These are phyloP conservation scores for Magnaporthiopsis incrustans DNA, from an alignment of 2,329 filamentous ascomycete species.

Conservation along the genomic window DNA sequence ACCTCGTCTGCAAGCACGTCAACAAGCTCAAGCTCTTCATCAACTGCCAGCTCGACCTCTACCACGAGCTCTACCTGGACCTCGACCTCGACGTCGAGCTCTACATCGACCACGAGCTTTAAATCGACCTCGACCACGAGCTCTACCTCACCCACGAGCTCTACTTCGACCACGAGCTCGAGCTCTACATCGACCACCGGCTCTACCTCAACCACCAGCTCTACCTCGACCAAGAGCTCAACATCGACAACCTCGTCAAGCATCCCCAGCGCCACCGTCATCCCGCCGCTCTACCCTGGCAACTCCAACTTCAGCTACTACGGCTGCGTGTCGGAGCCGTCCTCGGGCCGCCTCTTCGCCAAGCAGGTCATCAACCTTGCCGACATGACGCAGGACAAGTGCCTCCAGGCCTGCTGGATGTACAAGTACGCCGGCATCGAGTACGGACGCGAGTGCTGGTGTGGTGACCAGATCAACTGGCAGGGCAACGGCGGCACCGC, in stretches of 20 bases:
- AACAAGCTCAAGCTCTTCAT: neutral
- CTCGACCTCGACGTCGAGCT: no score
- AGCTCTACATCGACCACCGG: neutral
- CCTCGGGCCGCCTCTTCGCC: slow-evolving; percentile 12
- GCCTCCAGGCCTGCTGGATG: slow-evolving; percentile 20
- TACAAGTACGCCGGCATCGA: slow-evolving; percentile 29
- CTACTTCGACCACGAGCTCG: neutral
- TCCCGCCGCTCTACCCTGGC: slow-evolving; percentile 7
- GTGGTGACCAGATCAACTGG: slow-evolving; percentile 21
- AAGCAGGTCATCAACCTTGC: slow-evolving; percentile 8
- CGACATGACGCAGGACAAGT: slow-evolving; percentile 23
- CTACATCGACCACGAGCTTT: no score
- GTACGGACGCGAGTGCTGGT: slow-evolving; percentile 32
- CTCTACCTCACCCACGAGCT: neutral
- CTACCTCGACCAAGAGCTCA: slow-evolving; percentile 3
- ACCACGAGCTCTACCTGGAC: no score
- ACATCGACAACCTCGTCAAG: neutral
- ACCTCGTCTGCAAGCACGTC: no score
- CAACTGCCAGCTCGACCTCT: no score
- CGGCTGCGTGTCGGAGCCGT: slow-evolving; percentile 15
- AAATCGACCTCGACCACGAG: no score
- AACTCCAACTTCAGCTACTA: slow-evolving; percentile 16
- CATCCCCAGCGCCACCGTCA: neutral
- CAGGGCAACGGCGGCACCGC: slow-evolving; percentile 14
- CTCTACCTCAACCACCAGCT: neutral